Evolutionary conservation across 2,329 filamentous ascomycete species (phyloP).

Genomic region (Macrophomina phaseolina): DNA sequence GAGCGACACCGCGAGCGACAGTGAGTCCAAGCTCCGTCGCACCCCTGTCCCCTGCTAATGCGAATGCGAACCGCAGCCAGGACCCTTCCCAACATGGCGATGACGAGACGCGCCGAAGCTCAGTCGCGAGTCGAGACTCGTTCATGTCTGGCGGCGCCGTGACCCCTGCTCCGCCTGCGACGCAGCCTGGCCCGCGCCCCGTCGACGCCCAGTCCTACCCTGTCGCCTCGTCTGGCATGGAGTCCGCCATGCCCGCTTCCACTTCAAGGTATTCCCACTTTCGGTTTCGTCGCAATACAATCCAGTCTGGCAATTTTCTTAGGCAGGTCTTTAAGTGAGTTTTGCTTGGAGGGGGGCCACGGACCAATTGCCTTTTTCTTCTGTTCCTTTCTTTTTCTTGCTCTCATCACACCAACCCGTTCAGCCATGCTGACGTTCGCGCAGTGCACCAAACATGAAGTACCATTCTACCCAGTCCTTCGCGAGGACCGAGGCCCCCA

Average conservation of each 20-base stretch:
- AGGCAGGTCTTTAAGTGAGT: conserved; percentile 27
- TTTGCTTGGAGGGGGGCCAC: neutral
- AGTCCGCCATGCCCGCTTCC: conserved; percentile 11
- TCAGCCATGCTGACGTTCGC: neutral
- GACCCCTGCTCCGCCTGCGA: conserved; percentile 1
- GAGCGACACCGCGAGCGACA: conserved; percentile 53
- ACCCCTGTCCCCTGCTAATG: conserved; percentile 12
- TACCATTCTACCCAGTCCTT: neutral
- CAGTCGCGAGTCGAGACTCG: conserved; percentile 36
- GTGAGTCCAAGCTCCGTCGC: conserved; percentile 37
- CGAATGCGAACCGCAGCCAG: conserved; percentile 22
- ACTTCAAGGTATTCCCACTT: conserved; percentile 28
- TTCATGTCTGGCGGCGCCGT: conserved; percentile 7
- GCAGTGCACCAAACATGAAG: conserved; percentile 16
- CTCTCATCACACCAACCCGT: too few relatives aligned
- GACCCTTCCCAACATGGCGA: conserved; percentile 22
- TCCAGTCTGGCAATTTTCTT: conserved; percentile 19
- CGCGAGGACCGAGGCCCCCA: conserved; percentile 3
- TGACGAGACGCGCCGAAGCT: conserved; percentile 30
- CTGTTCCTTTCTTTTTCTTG: neutral
- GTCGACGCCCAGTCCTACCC: conserved; percentile 15
- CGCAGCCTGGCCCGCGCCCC: conserved; percentile 8
- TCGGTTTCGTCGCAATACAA: conserved; percentile 21
- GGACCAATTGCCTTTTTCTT: neutral
- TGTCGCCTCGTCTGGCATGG: conserved; percentile 18